Evolutionary conservation across 257 asterid species (phyloP), one percentile per base, ranked within the genome.

Genomic region (Nicotiana tabacum): DNA sequence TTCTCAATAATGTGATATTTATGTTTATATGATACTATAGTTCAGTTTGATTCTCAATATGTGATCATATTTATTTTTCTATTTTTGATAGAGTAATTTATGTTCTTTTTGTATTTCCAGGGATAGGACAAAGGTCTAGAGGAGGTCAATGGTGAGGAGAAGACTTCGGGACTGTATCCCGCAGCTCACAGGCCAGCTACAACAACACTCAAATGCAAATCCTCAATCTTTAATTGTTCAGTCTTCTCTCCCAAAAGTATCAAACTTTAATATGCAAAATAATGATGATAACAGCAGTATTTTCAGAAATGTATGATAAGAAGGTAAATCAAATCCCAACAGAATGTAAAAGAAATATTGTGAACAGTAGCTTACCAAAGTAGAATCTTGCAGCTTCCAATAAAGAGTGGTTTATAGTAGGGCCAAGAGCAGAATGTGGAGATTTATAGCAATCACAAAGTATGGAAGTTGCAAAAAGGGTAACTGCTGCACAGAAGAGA

Each of bases 401-500:
- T 80, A 43, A 91, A 3, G 95, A 91, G 24, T 32, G 83, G 53
- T 90, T 91, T 60, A 83, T 89, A 55, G 66, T 16, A 0, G 89
- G 91, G 37, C 93, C 92, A 5, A 39, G 13, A 9, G 83, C 84
- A 2, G 94, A 88, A 81, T 91, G 87, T 0, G 93, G 93, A 30
- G 86, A 87, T 53, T 83, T 82, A 61, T 93, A 92, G 86, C 96
- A 92, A 68, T 89, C 89, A 30, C 89, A 81, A 82, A 92, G 82
- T 48, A 93, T 91, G 43, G 82, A 81, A 8, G 93, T 83, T 2
- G 96, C 86, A 65, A 80, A 24, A 4, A 89, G 81, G 67, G 91
- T 87, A 61, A 92, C 66, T 5, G 77, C 81, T n/a, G 94, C 97
- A 74, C 90, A 93, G 4, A 78, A 53, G 6, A 94, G 68, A 90